phyloP scores from a whole-genome alignment of 441 rosid genomes.

The Gossypium gossypioides region DNA sequence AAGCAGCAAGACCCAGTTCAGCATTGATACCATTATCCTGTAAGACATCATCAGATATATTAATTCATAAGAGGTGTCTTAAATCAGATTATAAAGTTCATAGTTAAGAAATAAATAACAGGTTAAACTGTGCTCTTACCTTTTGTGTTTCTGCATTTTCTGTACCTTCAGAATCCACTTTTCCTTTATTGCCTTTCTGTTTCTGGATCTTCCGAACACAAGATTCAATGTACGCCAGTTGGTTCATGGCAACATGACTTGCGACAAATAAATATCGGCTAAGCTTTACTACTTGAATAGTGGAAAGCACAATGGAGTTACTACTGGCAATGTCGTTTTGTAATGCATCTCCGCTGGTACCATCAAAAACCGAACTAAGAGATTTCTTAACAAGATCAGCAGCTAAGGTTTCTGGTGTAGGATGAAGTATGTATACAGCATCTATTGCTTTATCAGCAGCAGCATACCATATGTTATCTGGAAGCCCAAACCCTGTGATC shows the following conservation, averaged over 20 bases:
- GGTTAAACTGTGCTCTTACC: slow-evolving; percentile 26
- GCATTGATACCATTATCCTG: slow-evolving; percentile 80
- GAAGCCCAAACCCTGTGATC: slow-evolving; percentile 78
- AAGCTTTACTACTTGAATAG: slow-evolving; percentile 65
- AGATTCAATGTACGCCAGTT: slow-evolving; percentile 82
- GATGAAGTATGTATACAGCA: slow-evolving; percentile 68
- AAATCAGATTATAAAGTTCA: slow-evolving; percentile 7
- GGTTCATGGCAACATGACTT: slow-evolving; percentile 95
- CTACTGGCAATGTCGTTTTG: slow-evolving; percentile 30
- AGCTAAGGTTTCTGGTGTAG: slow-evolving; percentile 81
- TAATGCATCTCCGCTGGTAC: slow-evolving; percentile 37
- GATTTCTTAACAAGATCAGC: slow-evolving; percentile 63
- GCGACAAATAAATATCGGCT: slow-evolving; percentile 68
- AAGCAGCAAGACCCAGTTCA: slow-evolving; percentile 89
- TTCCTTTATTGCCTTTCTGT: slow-evolving; percentile 59
- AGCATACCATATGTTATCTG: slow-evolving; percentile 80
- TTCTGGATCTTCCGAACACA: slow-evolving; percentile 72
- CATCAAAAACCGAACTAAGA: slow-evolving; percentile 47
- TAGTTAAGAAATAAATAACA: slow-evolving; percentile 3
- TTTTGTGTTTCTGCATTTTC: slow-evolving; percentile 26
- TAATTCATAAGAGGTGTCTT: not conserved
- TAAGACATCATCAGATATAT: slow-evolving; percentile 19
- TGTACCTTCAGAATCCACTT: slow-evolving; percentile 31
- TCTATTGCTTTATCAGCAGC: slow-evolving; percentile 91
- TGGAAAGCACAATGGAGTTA: slow-evolving; percentile 27